Evolutionary conservation across 2,329 filamentous ascomycete genomes (phyloP), one percentile per base, ranked within the genome.

Genomic region (Dactylellina sp.): DNA sequence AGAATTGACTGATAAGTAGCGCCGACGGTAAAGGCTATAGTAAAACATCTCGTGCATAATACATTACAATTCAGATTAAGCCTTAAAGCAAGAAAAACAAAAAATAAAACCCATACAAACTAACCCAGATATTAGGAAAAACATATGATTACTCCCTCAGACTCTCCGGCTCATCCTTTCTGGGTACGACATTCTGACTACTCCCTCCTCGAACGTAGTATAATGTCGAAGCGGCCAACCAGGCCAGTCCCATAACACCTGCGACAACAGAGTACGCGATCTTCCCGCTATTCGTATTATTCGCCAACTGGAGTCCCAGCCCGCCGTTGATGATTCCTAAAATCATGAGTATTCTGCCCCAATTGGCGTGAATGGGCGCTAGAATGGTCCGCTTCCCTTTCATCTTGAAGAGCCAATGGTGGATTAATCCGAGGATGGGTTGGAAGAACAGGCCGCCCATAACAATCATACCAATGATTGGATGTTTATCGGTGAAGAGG

Each of bases 291-390:
- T 75, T 80, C 0, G 80, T 76, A 0, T 83, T 82, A 14, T 77
- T 75, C 0, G 85, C 82, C 14, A 88, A 81, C 75, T 84, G 75
- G 25, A 90, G 80, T 2, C 88, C 88, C 2, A 90, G 79, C 0
- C 88, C 88, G 66, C 88, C 88, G 77, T 90, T 90, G 76, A 89
- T 79, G 50, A 89, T 82, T 24, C 86, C 88, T 1, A 89, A 78
- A n/a, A 86, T 61, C 76, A 90, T 85, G 46, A 89, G 79, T 0
- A 81, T 77, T n/a, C 88, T 84, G 11, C 88, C 88, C 78, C 84
- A 88, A 86, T 87, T 89, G 76, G 89, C 85, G 78, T 90, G 88
- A 0, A 82, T 78, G 75, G 88, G 80, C 75, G 86, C 87, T 75
- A 88, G 78, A 28, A 82, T 9, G 2, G 84, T 84, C 37, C 88